Evolutionary conservation across 441 rosid species (phyloP), one percentile per base, ranked within the genome.

Genomic region (Capsella rubella): DNA sequence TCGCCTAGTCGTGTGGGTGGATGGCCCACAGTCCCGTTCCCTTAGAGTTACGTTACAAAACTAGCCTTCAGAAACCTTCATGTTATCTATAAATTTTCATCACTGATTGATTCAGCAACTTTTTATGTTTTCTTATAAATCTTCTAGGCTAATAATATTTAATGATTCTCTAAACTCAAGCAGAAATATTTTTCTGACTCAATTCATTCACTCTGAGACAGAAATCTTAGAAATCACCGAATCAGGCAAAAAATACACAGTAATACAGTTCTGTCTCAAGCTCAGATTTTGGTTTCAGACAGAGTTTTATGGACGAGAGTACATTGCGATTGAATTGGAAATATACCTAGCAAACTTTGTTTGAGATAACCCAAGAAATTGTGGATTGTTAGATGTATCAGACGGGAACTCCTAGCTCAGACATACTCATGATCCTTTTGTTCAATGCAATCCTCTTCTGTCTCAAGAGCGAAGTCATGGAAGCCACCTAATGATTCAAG

Each of bases 361-460:
- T 34, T 27, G 49, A 54, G 37, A 60, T 62, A 56, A 37, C 64
- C 42, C 59, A 69, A 63, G 64, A 42, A 67, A 32, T 39, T 54
- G 58, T 65, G 73, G 37, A 13, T 32, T 77, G 60, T 50, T 69
- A 34, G 47, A 69, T 49, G 37, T 64, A 60, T 89, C 82, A 93
- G 64, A 91, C 87, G 10, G 95, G 81, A 42, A 94, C 81, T 11
- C 97, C 93, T 40, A 87, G 82, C 75, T 90, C 97, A 51, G 99
- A 89, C 53, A 94, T 90, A 82, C 86, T 86, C 83, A 85, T 71
- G 66, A 89, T 86, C 74, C 85, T 82, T 78, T 90, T 94, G 85
- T 89, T 81, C 57, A 88, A 80, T 32, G 69, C 78, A 52, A 63
- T 59, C 82, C 90, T 89, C 69, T 82, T 89, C 79, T 80, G 86